Evolutionary conservation across 2,329 filamentous ascomycete species (phyloP), one percentile per base, ranked within the genome.

Genomic region (Lizonia empirigonia): DNA sequence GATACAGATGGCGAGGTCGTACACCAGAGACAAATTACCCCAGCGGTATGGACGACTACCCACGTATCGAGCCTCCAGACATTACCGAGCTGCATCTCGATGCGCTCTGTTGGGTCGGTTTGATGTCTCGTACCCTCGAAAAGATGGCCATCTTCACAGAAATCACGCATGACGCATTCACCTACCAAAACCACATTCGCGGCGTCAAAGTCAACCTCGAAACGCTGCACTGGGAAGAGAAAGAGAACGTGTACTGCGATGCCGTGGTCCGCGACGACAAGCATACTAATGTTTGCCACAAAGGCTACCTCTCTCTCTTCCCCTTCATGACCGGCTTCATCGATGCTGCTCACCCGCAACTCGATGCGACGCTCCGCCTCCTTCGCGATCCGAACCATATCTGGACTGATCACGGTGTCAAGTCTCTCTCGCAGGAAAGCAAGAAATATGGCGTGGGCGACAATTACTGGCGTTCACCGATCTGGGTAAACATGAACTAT

Each of bases 401-500:
- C 16, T 97, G 91, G 85, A 95, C 89, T 65, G 82, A 87, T 8
- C 85, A 89, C 64, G 93, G 93, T 20, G 84, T 97, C 60, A 85
- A 93, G 55, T 96, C 91, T 71, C 76, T 97, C 70, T 95, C 90
- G 75, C 87, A 87, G 71, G 83, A 85, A 62, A 87, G 91, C 67
- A 79, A 86, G 63, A 82, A 88, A 54, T 97, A 96, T 72, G 90
- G 86, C 19, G 92, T 89, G 0, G 89, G 81, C 7, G 93, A 97
- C 77, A 96, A 97, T 74, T 97, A 97, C 78, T 97, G 94, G 93
- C 84, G 91, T 56, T 89, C 90, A 58, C 91, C 94, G 0, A 83
- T 97, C 19, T 97, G 93, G 93, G 89, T 97, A 68, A 94, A 94
- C 69, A 91, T 97, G 60, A 97, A 97, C 76, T 97, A 96, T 73